Evolutionary conservation across 805 yeast species (phyloP).

Genomic region (Lipomyces yamadae): DNA sequence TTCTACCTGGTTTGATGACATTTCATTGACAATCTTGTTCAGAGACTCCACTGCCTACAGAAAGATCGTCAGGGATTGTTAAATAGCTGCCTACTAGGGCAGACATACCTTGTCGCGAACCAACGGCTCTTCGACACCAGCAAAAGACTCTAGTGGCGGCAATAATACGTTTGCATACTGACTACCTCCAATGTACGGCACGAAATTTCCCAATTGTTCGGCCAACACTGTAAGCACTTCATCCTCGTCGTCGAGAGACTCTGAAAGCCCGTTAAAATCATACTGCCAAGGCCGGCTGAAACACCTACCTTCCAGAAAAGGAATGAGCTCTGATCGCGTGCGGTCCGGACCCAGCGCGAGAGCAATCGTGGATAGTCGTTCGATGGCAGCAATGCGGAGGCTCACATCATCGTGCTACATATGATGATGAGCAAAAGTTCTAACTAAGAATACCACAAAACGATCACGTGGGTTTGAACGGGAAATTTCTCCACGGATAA

Average conservation of each 20-base stretch:
- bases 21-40: slow-evolving; percentile 66
- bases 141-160: slow-evolving; percentile 76
- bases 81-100: not conserved
- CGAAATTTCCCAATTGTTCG: slow-evolving; percentile 83
- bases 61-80: not conserved
- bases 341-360: slow-evolving; percentile 93
- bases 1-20: slow-evolving; percentile 64
- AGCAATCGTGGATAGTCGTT: slow-evolving; percentile 90
- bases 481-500: slow-evolving; percentile 1
- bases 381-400: slow-evolving; percentile 92
- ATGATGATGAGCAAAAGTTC: not conserved
- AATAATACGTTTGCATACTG: slow-evolving; percentile 62
- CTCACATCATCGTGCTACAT: slow-evolving; percentile 85
- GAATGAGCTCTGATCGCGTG: slow-evolving; percentile 84
- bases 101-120: slow-evolving; percentile 69
- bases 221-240: slow-evolving; percentile 95
- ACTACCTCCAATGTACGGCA: slow-evolving; percentile 87
- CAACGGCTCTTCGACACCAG: slow-evolving; percentile 93
- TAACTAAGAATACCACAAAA: not conserved
- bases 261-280: slow-evolving; percentile 24
- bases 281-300: no score
- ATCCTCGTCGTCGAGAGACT: slow-evolving; percentile 83
- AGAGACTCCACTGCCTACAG: slow-evolving; percentile 76
- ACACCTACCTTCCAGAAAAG: slow-evolving; percentile 72
- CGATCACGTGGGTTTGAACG: not conserved